phyloP scores from a whole-genome alignment of 495 filamentous ascomycete species.

The Penicillium alfredii region DNA sequence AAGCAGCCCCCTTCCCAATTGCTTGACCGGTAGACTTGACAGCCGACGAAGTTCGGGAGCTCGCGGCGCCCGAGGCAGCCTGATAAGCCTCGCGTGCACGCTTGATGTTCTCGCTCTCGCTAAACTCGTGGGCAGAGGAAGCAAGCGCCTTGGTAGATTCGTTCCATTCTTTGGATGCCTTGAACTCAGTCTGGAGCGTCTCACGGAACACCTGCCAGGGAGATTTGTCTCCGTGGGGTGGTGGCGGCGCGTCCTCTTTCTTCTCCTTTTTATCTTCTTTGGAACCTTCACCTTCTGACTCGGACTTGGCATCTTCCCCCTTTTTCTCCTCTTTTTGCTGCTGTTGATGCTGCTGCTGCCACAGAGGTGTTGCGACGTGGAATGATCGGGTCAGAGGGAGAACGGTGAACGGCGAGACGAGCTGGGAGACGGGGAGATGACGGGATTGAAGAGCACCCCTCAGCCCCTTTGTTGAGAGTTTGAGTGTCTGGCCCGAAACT shows the following conservation, averaged over 20 bases:
- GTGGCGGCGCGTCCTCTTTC: constrained; percentile 69
- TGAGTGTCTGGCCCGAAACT: constrained; percentile 13
- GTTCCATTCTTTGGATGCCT: constrained; percentile 98
- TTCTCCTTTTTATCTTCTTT: constrained; percentile 48
- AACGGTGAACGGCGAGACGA: constrained; percentile 35
- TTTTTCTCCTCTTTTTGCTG: constrained; percentile 39
- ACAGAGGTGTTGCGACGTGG: constrained; percentile 32
- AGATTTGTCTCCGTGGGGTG: constrained; percentile 94
- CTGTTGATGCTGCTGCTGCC: constrained; percentile 40
- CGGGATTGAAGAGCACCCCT: constrained; percentile 12
- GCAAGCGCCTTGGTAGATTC: constrained; percentile 94
- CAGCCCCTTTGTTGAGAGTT: constrained; percentile 6
- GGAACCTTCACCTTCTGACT: constrained; percentile 33
- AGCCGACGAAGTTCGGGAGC: constrained; percentile 65
- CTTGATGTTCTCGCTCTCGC: constrained; percentile 88
- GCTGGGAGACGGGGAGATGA: constrained; percentile 27
- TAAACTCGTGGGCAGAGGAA: constrained; percentile 79
- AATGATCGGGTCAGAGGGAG: constrained; percentile 40
- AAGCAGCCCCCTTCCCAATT: constrained; percentile 82
- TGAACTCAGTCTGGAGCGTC: constrained; percentile 85
- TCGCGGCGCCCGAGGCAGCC: constrained; percentile 69
- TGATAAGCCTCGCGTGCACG: constrained; percentile 80
- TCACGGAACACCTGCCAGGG: constrained; percentile 98
- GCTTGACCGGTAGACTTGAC: constrained; percentile 79
- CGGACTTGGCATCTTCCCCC: constrained; percentile 39